phyloP scores from a whole-genome alignment of 2,329 filamentous ascomycete species.

The Fusarium setosum region DNA sequence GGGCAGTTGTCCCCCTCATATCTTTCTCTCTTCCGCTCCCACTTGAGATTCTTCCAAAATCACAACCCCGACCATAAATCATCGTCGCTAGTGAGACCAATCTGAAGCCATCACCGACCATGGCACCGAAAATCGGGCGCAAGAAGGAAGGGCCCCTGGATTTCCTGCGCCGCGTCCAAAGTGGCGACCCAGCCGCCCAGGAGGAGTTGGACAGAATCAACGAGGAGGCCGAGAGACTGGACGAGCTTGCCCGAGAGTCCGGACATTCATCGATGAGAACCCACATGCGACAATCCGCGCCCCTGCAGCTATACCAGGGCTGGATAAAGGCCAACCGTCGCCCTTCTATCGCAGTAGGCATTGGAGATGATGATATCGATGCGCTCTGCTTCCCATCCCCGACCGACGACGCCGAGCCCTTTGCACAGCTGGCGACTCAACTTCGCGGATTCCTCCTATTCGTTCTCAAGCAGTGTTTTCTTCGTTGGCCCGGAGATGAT shows the following conservation, averaged over 20 bases:
- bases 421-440: too few species aligned
- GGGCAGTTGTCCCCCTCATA: too few species aligned
- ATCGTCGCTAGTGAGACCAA: too few species aligned
- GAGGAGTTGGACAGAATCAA: background rate
- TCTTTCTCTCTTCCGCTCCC: too few species aligned
- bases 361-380: background rate
- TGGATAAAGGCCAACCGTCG: background rate
- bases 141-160: background rate
- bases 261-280: background rate
- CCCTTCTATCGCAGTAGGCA: background rate
- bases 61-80: too few species aligned
- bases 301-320: background rate
- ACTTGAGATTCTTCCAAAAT: too few species aligned
- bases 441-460: too few species aligned
- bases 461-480: too few species aligned
- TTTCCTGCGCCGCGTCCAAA: background rate
- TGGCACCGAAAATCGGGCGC: background rate
- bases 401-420: background rate
- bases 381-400: background rate
- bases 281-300: background rate
- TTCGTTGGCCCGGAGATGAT: too few species aligned
- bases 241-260: background rate
- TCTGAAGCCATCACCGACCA: too few species aligned
- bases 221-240: background rate
- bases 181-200: background rate